A percentile compares a stretch with the other conserved stretches of the same genome.
Evolutionary conservation across 179 eudicot species (phyloP).

Genomic region (Heliamphora pulchella): DNA sequence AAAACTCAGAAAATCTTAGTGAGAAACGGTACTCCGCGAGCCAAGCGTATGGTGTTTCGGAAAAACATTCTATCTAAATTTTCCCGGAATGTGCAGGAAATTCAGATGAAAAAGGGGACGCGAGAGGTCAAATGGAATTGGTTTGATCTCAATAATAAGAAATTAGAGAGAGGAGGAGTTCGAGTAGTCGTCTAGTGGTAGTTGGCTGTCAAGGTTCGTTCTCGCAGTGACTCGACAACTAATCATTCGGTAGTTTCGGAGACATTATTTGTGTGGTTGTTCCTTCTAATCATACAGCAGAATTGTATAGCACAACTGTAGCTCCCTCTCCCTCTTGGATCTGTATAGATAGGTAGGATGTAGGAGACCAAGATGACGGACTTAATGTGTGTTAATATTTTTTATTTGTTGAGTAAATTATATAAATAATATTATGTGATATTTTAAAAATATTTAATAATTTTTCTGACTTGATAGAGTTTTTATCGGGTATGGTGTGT

Average conservation of each 20-base stretch:
- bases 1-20: constrained; percentile 6
- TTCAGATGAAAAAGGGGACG: neutral
- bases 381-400: no score
- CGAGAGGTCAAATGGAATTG: constrained; percentile 11
- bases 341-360: no score
- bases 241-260: no score
- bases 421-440: no score
- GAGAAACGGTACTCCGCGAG: neutral
- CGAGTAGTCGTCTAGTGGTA: neutral
- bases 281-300: no score
- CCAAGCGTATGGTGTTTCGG: neutral
- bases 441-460: no score
- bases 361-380: no score
- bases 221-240: neutral
- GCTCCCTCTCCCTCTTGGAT: no score
- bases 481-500: neutral
- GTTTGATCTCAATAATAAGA: constrained; percentile 10
- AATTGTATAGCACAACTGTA: no score
- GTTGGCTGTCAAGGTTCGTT: constrained; percentile 24
- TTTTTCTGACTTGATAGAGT: neutral
- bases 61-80: neutral
- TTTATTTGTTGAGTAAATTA: no score
- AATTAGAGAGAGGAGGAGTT: neutral
- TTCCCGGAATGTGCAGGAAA: constrained; percentile 13
- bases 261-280: no score